Percentiles rank a stretch among this genome's conserved stretches.
These are phyloP conservation scores for Strobilomyces echinocephalus DNA, from an alignment of 768 basidiomycete species.

Conservation along the genomic window DNA sequence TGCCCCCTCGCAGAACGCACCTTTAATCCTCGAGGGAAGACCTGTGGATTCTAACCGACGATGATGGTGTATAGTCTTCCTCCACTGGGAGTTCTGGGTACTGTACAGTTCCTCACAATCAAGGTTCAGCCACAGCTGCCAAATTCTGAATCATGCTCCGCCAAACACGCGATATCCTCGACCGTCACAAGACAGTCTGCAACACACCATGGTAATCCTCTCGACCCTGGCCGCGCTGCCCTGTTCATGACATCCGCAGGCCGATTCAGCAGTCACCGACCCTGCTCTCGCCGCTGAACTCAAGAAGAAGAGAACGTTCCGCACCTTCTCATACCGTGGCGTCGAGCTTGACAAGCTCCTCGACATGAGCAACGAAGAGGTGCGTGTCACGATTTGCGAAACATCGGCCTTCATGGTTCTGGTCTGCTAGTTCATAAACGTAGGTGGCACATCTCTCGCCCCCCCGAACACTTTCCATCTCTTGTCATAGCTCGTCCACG, in stretches of 20 bases:
- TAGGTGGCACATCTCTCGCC: constrained; percentile 34
- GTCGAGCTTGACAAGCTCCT: constrained; percentile 97
- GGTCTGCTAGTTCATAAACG: constrained; percentile 67
- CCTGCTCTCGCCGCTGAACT: constrained; percentile 91
- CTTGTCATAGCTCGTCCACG: constrained; percentile 79
- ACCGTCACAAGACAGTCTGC: constrained; percentile 24
- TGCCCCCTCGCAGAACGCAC: constrained; percentile 14
- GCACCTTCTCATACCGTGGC: constrained; percentile 98
- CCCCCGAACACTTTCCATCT: neutral
- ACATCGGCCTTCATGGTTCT: neutral
- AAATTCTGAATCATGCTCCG: constrained; percentile 29
- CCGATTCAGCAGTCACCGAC: constrained; percentile 82
- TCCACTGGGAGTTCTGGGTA: constrained; percentile 19
- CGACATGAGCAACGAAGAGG: constrained; percentile 93
- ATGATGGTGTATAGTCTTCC: constrained; percentile 29
- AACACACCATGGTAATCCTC: constrained; percentile 32
- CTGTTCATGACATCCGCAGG: constrained; percentile 38
- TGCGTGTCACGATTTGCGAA: constrained; percentile 34
- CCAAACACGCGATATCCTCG: constrained; percentile 16
- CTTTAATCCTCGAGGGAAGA: constrained; percentile 93
- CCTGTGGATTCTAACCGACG: constrained; percentile 89
- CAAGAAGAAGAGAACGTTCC: constrained; percentile 99
- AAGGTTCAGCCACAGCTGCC: constrained; percentile 39
- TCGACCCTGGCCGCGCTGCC: neutral
- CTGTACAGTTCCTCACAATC: constrained; percentile 63